Base-by-base conservation (phyloP, 306 rosid genomes). In the Prunus padus region DNA sequence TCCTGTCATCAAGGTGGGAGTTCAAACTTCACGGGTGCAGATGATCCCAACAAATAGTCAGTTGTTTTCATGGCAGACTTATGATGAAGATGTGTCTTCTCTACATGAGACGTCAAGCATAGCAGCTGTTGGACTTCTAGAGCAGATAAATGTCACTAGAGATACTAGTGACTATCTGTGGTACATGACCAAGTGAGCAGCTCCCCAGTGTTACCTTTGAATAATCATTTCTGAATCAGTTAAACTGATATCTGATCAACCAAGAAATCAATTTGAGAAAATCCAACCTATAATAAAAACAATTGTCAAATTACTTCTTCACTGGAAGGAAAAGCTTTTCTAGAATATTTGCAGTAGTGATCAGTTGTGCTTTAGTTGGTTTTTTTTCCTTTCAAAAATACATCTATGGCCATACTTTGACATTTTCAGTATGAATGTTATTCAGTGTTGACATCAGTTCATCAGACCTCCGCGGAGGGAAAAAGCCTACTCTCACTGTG, bases 81-180 rank as follows among this genome's bases (percentile, higher is more conserved):
- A 87, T 75, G 80, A 83, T 65, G 99, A 95, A 80, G 99, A 88
- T 73, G 40, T 89, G 50, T 85, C 90, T 80, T 89, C 97, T 60
- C 74, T 90, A 42, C 84, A 77, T 14, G 98, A 85, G 52, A 76
- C 81, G 71, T 88, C 97, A 49, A 85, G 69, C 67, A 75, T 89
- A 12, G 84, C 88, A 45, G 75, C 81, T 52, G 51, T 77, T 71
- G 97, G 97, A 79, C 97, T 95, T 74, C 45, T 92, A 71, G 99
- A 95, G 80, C 99, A 95, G 83, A 73, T 95, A 67, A 83, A 82
- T 60, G 86, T 86, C 70, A 95, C 98, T 9, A 87, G 96, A 84
- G 98, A 95, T 61, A 25, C 84, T 13, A 95, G 87, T 81, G 99
- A 95, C 79, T 95, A 95, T 76, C 87, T 95, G 28, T 95, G 99